These are phyloP conservation scores for Rubia balearica DNA, from an alignment of 305 asterid genomes.

Conservation along the genomic window DNA sequence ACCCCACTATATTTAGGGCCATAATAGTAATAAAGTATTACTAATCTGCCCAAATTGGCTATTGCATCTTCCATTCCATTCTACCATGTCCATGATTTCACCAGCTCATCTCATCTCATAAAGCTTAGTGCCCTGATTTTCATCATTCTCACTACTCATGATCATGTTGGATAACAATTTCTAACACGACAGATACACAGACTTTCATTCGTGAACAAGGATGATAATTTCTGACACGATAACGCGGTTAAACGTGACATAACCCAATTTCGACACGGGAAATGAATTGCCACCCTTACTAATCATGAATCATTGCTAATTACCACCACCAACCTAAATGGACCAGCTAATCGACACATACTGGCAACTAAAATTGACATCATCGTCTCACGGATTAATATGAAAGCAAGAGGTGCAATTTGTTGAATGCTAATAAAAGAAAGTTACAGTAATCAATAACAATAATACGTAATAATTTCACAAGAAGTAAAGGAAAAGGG, in stretches of 20 bases:
- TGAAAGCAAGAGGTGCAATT: constrained; percentile 4
- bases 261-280: too few species aligned
- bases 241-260: too few species aligned
- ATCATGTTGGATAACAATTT: neutral
- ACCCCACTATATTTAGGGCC: neutral
- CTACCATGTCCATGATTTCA: neutral
- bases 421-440: neutral
- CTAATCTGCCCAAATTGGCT: neutral
- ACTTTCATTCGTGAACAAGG: too few species aligned
- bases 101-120: constrained; percentile 3
- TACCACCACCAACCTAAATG: neutral
- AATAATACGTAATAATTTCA: neutral
- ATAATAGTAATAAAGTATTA: neutral
- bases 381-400: neutral
- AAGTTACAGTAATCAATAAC: neutral
- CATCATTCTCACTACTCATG: neutral
- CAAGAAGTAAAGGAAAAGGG: neutral
- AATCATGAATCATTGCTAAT: neutral
- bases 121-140: constrained; percentile 3
- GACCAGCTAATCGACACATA: neutral
- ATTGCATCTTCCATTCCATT: neutral
- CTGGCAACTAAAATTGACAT: constrained; percentile 2
- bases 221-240: too few species aligned
- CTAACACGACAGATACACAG: neutral
- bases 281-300: neutral